Base-by-base conservation (phyloP, 345 rosid species). In the Passiflora organensis region DNA sequence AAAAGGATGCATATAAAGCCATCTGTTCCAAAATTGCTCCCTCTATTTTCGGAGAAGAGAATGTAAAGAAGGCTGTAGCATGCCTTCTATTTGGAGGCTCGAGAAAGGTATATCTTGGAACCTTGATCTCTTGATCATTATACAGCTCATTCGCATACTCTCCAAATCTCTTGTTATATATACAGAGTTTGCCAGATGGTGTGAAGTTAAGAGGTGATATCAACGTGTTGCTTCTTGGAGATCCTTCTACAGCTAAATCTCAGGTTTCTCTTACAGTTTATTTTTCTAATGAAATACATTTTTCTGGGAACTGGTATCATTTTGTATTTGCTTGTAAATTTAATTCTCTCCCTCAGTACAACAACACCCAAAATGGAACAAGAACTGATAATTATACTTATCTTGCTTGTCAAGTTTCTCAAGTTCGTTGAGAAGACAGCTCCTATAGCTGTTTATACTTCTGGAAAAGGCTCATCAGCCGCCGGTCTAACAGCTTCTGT, bases 401-500 rank as follows among this genome's bases (percentile, higher is more conserved):
- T 16, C 47, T 60, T 58, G 59, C 53, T 12, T 42, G 10, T 64
- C 47, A 56, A 93, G 94, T 89, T 93, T 77, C 96, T 93, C 19
- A 93, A 93, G 76, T 93, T 93, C 53, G 95, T 93, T 16, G 91
- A 93, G 77, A 93, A 93, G 87, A 89, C 95, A 6, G 91, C 99
- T 59, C 99, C 99, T 12, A 77, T 89, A 47, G 95, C 96, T 55
- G 96, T 93, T 59, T 93, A 89, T 67, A 93, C 99, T 44, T 93
- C 99, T 44, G 95, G 96, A 58, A 93, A 93, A 54, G 96, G 96
- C 59, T 93, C 99, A 51, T 93, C 99, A 6, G 95, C 96, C 64
- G 96, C 99, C 63, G 95, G 99, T 67, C 94, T 93, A 48, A 93
- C 99, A 19, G 96, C 95, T 59, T 93, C 96, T 55, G 99, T 93